A percentile compares a stretch with the other conserved stretches of the same genome.
Evolutionary conservation across 495 filamentous ascomycete genomes (phyloP).

Genomic region (Cercophora sp.): DNA sequence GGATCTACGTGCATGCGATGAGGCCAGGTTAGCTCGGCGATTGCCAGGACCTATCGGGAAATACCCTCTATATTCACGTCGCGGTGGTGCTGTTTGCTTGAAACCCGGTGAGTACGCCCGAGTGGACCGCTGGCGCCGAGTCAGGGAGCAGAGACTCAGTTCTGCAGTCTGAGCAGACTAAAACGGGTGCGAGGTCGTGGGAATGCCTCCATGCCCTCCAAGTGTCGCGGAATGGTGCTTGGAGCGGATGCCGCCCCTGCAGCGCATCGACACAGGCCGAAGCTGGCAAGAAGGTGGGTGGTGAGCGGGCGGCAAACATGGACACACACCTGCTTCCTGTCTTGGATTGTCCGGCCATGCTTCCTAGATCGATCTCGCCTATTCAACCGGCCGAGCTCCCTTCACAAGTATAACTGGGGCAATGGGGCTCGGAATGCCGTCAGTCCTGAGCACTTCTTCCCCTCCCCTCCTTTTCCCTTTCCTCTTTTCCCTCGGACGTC

Average conservation of each 20-base stretch:
- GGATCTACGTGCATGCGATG: conserved; percentile 10
- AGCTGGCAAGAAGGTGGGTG: not conserved
- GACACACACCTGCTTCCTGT: not conserved
- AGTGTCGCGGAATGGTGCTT: no score
- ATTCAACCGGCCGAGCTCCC: conserved; percentile 8
- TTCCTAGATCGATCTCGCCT: conserved; percentile 1
- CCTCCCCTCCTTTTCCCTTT: no score
- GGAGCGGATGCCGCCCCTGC: not conserved
- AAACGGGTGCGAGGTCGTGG: no score
- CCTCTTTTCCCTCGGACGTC: no score
- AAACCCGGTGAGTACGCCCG: not conserved
- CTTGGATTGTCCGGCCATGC: not conserved
- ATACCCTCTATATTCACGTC: not conserved
- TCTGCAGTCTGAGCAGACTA: no score
- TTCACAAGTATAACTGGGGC: conserved; percentile 1
- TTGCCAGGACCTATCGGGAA: conserved; percentile 7
- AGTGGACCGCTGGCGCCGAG: not conserved
- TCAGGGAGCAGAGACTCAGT: no score
- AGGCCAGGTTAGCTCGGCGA: conserved; percentile 9
- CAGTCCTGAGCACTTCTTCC: not conserved
- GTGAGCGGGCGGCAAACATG: conserved; percentile 2
- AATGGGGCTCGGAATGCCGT: conserved; percentile 5
- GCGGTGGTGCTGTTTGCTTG: no score
- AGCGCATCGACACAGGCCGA: not conserved
- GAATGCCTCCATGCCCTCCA: no score